A percentile compares a stretch with the other conserved stretches of the same genome.
These are phyloP conservation scores for Aureobasidium melanogenum DNA, from an alignment of 2,329 filamentous ascomycete genomes.

Conservation along the genomic window DNA sequence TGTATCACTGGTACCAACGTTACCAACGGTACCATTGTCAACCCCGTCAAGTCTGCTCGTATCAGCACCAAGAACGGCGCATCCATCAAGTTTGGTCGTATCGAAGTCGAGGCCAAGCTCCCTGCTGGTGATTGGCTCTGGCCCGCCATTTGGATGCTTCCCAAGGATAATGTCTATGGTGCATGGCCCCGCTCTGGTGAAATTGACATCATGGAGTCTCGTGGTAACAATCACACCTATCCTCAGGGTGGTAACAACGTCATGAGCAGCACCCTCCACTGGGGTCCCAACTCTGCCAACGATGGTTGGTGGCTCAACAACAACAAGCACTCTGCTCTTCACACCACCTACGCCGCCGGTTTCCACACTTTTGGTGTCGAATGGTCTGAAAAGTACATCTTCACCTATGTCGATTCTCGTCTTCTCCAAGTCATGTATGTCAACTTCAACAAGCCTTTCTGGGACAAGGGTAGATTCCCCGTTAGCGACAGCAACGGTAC, in stretches of 20 bases:
- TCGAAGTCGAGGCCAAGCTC: conserved; percentile 70
- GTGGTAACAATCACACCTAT: conserved; percentile 75
- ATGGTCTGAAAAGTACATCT: conserved; percentile 82
- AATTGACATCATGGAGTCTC: conserved; percentile 73
- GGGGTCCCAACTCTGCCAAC: conserved; percentile 63
- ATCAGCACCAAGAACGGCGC: conserved; percentile 65
- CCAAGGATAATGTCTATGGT: conserved; percentile 62
- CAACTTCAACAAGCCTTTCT: conserved; percentile 36
- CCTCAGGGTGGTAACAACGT: conserved; percentile 72
- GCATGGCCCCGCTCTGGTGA: conserved; percentile 72
- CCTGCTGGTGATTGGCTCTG: conserved; percentile 78
- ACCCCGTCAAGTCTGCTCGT: conserved; percentile 68
- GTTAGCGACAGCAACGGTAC: conserved; percentile 27
- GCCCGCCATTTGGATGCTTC: conserved; percentile 90
- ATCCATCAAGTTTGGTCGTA: conserved; percentile 68
- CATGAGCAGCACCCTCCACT: conserved; percentile 69
- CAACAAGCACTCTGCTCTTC: conserved; percentile 63
- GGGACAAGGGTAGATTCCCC: conserved; percentile 31
- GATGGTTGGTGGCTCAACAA: conserved; percentile 81
- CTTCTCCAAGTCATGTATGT: conserved; percentile 74
- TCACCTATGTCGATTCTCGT: conserved; percentile 75
- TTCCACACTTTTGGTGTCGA: conserved; percentile 76
- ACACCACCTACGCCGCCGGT: conserved; percentile 59
- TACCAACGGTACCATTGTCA: conserved; percentile 68
- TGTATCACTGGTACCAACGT: conserved; percentile 68